Percentiles rank a stretch among this genome's conserved stretches.
Evolutionary conservation across 768 basidiomycete genomes (phyloP).

Genomic region (Astraeus odoratus): DNA sequence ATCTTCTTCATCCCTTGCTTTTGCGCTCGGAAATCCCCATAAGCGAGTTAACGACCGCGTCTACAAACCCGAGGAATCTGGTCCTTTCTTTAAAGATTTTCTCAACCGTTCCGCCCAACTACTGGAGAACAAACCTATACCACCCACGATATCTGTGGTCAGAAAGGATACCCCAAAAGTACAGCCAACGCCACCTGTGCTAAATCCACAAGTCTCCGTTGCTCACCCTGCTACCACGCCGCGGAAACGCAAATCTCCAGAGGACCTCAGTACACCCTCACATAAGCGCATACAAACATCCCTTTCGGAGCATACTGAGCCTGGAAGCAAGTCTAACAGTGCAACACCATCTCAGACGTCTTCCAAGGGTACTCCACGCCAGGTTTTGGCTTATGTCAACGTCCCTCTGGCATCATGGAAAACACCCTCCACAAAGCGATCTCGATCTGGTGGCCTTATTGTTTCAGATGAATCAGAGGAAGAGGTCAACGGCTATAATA

Average conservation of each 20-base stretch:
- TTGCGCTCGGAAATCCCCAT: slow-evolving; percentile 52
- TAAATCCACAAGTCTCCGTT: slow-evolving; percentile 4
- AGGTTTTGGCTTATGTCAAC: slow-evolving; percentile 28
- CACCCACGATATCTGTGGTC: slow-evolving; percentile 7
- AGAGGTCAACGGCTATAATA: slow-evolving; percentile 26
- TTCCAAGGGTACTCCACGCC: slow-evolving; percentile 23
- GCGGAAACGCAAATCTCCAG: slow-evolving; percentile 62
- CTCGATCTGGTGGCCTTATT: slow-evolving; percentile 28
- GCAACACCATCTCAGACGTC: slow-evolving; percentile 21
- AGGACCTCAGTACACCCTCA: slow-evolving; percentile 54
- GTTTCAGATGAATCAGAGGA: slow-evolving; percentile 53
- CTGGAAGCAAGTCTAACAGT: slow-evolving; percentile 10
- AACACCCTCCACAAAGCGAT: slow-evolving; percentile 21
- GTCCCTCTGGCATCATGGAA: slow-evolving; percentile 24
- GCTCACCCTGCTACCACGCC: slow-evolving; percentile 41
- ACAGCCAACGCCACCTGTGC: slow-evolving; percentile 14
- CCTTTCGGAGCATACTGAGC: slow-evolving; percentile 8
- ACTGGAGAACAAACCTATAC: slow-evolving; percentile 23
- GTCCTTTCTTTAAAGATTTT: slow-evolving; percentile 60
- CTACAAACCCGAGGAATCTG: slow-evolving; percentile 52
- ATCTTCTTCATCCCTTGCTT: slow-evolving; percentile 71
- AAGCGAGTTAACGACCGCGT: slow-evolving; percentile 22
- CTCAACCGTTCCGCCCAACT: slow-evolving; percentile 43
- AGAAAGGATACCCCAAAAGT: slow-evolving; percentile 12
- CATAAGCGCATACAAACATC: slow-evolving; percentile 46